phyloP scores from a whole-genome alignment of 805 yeast genomes.

The Hanseniaspora pseudoguilliermondii region DNA sequence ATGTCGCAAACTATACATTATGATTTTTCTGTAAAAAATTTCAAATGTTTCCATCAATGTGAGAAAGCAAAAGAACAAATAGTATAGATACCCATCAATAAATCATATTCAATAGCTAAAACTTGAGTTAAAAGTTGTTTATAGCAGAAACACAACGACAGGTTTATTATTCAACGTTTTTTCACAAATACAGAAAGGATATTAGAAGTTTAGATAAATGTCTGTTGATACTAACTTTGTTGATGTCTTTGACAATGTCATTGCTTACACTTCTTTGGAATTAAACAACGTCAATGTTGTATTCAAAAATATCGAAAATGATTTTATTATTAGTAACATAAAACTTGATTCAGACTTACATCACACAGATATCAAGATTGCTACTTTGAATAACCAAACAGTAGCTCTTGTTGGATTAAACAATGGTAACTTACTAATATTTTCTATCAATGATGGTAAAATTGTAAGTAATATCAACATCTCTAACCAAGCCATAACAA shows the following conservation, averaged over 20 bases:
- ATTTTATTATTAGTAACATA: conserved; percentile 4
- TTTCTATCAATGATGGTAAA: conserved; percentile 39
- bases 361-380: neutral
- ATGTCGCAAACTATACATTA: no score
- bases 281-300: conserved; percentile 59
- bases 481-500: conserved; percentile 23
- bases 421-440: conserved; percentile 51
- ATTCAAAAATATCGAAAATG: conserved; percentile 46
- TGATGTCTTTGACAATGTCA: conserved; percentile 43
- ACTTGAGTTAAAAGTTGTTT: no score
- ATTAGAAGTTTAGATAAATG: neutral
- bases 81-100: no score
- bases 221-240: neutral
- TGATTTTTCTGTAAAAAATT: no score
- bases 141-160: no score
- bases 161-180: no score
- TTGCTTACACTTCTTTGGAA: conserved; percentile 54
- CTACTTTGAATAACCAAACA: conserved; percentile 17
- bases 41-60: no score
- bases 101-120: no score
- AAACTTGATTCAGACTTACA: neutral
- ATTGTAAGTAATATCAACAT: conserved; percentile 30
- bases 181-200: no score
- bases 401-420: conserved; percentile 51
- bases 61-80: no score